phyloP scores from a whole-genome alignment of 179 eudicot genomes.

The Patellifolia procumbens region DNA sequence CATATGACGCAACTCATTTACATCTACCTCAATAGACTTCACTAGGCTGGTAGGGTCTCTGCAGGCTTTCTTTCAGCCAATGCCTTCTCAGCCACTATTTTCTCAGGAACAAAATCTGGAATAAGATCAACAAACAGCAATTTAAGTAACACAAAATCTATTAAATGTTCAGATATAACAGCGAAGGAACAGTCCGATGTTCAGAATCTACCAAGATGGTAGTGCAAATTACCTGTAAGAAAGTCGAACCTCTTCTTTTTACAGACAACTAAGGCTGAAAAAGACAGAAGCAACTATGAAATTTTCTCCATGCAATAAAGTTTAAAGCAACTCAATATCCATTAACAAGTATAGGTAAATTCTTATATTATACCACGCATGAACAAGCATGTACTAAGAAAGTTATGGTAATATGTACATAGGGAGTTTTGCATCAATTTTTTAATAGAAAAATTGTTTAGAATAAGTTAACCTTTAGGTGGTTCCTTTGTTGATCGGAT shows the following conservation, averaged over 20 bases:
- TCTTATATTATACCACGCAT: neutral
- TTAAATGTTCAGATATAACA: neutral
- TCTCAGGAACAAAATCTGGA: constrained; percentile 86
- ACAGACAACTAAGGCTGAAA: constrained; percentile 70
- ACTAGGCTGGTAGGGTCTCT: constrained; percentile 39
- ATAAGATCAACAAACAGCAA: constrained; percentile 1
- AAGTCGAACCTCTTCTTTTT: constrained; percentile 65
- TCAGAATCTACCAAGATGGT: neutral
- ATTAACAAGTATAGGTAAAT: neutral
- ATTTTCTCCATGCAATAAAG: neutral
- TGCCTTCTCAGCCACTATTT: constrained; percentile 76
- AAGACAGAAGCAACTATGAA: constrained; percentile 21
- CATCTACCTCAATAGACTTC: neutral
- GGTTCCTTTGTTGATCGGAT: too few relatives aligned
- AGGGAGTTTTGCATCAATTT: neutral
- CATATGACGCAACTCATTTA: neutral
- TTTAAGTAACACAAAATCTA: neutral
- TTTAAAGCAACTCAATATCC: neutral
- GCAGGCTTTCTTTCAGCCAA: constrained; percentile 49
- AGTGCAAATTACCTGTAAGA: constrained; percentile 63
- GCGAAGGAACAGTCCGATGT: neutral
- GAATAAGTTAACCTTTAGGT: too few relatives aligned
- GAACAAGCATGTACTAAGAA: neutral
- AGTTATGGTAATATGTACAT: neutral
- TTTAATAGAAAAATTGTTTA: too few relatives aligned